These are phyloP conservation scores for Saturnispora diversa DNA, from an alignment of 805 yeast species.

Conservation along the genomic window DNA sequence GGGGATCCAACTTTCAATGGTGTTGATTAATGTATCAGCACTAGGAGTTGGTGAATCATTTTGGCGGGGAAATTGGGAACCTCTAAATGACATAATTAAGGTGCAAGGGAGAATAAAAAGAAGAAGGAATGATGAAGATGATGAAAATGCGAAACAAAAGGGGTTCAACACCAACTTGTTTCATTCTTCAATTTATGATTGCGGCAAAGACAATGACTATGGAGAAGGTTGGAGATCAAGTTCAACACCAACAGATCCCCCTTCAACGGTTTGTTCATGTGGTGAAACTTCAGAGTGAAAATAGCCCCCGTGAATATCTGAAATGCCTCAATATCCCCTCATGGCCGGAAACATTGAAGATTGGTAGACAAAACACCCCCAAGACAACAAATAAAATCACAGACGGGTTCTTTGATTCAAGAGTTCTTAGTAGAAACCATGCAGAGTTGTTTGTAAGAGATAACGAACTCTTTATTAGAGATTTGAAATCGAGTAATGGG, in stretches of 20 bases:
- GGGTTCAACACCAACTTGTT: no score
- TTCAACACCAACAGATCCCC: no score
- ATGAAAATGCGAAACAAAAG: no score
- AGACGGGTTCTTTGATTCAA: slow-evolving; percentile 90
- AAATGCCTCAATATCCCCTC: slow-evolving; percentile 75
- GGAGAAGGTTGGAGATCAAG: no score
- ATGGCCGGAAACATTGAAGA: slow-evolving; percentile 71
- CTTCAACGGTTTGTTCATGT: slow-evolving; percentile 38
- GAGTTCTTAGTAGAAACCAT: slow-evolving; percentile 88
- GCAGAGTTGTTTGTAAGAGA: slow-evolving; percentile 77
- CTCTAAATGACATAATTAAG: slow-evolving; percentile 26
- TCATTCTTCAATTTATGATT: no score
- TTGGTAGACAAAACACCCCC: slow-evolving; percentile 84
- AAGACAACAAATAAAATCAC: slow-evolving; percentile 51
- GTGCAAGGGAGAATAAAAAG: no score
- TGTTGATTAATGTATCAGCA: no score
- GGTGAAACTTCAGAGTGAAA: slow-evolving; percentile 66
- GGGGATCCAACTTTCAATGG: slow-evolving; percentile 21
- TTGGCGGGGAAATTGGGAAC: slow-evolving; percentile 30
- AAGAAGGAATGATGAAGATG: no score
- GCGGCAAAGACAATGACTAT: no score
- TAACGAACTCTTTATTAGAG: slow-evolving; percentile 61
- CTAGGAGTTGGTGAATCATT: no score
- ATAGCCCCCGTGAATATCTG: slow-evolving; percentile 55
- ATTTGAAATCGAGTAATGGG: slow-evolving; percentile 88